Evolutionary conservation across 305 asterid genomes (phyloP).

Genomic region (Withania somnifera): DNA sequence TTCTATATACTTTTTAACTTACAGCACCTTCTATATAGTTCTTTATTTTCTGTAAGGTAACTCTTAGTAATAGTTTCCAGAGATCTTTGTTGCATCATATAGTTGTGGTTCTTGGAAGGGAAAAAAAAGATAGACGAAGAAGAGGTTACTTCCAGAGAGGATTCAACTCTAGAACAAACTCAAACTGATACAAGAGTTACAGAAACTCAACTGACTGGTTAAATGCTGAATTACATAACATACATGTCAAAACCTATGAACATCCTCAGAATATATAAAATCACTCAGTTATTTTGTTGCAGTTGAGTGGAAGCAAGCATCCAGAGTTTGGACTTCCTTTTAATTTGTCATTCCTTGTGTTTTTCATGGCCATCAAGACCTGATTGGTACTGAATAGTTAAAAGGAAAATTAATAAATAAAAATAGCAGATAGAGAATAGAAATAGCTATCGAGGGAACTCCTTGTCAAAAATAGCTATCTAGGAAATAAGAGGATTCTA

Average conservation of each 20-base stretch:
- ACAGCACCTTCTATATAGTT: not conserved
- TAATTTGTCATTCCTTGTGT: not conserved
- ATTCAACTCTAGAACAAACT: slow-evolving; percentile 1
- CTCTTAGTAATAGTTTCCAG: not conserved
- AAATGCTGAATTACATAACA: not conserved
- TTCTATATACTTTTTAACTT: not conserved
- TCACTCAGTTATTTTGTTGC: not conserved
- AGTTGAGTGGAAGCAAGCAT: not conserved
- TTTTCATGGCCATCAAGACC: not conserved
- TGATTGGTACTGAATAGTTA: not conserved
- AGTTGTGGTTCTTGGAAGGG: not conserved
- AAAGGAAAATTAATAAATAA: not conserved
- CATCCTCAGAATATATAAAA: not conserved
- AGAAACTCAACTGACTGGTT: not conserved
- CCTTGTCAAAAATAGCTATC: too few species aligned
- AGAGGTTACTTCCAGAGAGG: not conserved
- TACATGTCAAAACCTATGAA: not conserved
- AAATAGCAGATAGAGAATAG: not conserved
- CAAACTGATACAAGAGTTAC: not conserved
- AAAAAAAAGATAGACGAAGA: not conserved
- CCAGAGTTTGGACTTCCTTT: not conserved
- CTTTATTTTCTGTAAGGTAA: not conserved
- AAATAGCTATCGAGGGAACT: too few species aligned
- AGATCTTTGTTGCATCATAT: not conserved
- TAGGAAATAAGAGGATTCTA: not conserved